A percentile compares a stretch with the other conserved stretches of the same genome.
Conservation (phyloP, 2,329 filamentous ascomycete species). For the Verruconis gallopava region DNA sequence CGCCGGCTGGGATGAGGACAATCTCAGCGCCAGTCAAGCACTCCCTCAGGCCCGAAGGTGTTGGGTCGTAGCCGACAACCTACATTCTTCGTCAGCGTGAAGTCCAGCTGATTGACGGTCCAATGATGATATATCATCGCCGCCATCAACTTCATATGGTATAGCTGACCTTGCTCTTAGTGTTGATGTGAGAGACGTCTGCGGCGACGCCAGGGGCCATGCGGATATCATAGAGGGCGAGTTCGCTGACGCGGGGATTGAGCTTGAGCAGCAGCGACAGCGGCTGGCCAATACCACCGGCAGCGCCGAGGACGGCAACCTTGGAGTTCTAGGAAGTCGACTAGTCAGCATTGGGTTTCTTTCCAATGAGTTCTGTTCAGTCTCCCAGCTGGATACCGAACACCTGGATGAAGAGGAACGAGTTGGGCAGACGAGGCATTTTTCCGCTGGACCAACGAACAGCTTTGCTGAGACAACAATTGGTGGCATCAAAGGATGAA, state of each 20-base stretch:
- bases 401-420: too few relatives aligned
- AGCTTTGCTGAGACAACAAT: conserved; percentile 15
- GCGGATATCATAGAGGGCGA: conserved; percentile 96
- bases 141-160: not conserved
- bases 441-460: not conserved
- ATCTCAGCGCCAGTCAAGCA: conserved; percentile 82
- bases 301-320: conserved; percentile 92
- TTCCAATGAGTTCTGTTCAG: too few relatives aligned
- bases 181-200: conserved; percentile 98
- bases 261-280: conserved; percentile 97
- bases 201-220: conserved; percentile 93
- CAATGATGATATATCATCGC: conserved; percentile 15
- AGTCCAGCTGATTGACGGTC: not conserved
- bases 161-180: conserved; percentile 57
- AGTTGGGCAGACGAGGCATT: too few relatives aligned
- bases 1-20: conserved; percentile 94
- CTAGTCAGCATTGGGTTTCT: conserved; percentile 16
- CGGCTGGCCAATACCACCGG: conserved; percentile 96
- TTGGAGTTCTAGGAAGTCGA: conserved; percentile 62
- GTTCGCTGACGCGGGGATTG: conserved; percentile 85
- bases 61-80: conserved; percentile 81
- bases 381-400: too few relatives aligned
- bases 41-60: conserved; percentile 58
- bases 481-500: conserved; percentile 12
- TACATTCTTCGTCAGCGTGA: conserved; percentile 22